Evolutionary conservation across 345 rosid species (phyloP).

Genomic region (Rhizophora mangle): DNA sequence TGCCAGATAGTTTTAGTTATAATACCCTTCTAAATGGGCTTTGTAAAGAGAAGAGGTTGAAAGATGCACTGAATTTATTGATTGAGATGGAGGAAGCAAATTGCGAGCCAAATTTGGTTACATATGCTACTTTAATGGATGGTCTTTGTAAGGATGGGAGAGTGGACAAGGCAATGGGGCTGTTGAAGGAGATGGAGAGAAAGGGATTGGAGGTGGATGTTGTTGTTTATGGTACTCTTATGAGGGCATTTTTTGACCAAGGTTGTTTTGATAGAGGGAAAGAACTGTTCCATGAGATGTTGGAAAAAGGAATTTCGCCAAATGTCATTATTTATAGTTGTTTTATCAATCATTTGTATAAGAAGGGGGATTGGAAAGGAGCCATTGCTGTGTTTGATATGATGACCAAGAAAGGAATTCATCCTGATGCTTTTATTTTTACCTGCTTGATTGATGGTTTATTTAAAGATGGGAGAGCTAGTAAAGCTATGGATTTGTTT

Average conservation of each 20-base stretch:
- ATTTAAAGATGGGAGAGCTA: constrained; percentile 43
- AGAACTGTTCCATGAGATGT: constrained; percentile 46
- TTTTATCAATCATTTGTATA: constrained; percentile 43
- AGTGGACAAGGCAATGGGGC: constrained; percentile 43
- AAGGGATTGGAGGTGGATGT: constrained; percentile 47
- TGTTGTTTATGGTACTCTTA: constrained; percentile 32
- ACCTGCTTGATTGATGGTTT: constrained; percentile 55
- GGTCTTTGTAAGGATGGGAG: constrained; percentile 56
- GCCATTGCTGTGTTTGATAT: constrained; percentile 33
- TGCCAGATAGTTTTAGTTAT: constrained; percentile 45
- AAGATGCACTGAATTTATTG: constrained; percentile 38
- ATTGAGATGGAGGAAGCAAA: constrained; percentile 42
- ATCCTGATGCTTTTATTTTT: constrained; percentile 46
- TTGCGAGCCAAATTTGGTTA: constrained; percentile 38
- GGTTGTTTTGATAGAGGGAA: constrained; percentile 39
- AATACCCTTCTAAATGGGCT: constrained; percentile 49
- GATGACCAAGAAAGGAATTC: constrained; percentile 49
- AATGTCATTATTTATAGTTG: constrained; percentile 38
- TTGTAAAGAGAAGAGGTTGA: constrained; percentile 40
- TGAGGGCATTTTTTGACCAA: constrained; percentile 29
- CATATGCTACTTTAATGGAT: constrained; percentile 49
- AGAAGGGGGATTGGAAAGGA: constrained; percentile 50
- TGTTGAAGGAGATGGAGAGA: constrained; percentile 41
- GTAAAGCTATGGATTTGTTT: constrained; percentile 53
- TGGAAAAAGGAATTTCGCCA: constrained; percentile 42